These are phyloP conservation scores for Acanthamoeba rhysodes DNA, from an alignment of 208 protist species.

Conservation along the genomic window DNA sequence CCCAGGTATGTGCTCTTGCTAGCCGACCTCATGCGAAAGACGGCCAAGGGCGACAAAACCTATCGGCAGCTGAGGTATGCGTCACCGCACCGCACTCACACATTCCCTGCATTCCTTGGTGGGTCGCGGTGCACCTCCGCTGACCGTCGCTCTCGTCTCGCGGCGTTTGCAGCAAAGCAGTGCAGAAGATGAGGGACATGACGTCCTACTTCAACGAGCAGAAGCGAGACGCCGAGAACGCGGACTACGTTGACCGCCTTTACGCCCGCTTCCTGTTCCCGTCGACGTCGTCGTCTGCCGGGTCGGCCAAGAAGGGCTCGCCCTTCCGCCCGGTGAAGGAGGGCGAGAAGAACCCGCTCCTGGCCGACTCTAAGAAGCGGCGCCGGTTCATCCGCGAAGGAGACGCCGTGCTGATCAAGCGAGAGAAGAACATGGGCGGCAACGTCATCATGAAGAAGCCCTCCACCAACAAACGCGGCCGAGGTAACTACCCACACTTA, in stretches of 20 bases:
- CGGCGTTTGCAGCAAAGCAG: slow-evolving; percentile 23
- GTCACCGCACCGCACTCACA: neutral
- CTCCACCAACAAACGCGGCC: slow-evolving; percentile 7
- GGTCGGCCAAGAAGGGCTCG: slow-evolving; percentile 11
- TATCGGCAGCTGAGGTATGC: slow-evolving; percentile 1
- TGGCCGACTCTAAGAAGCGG: slow-evolving; percentile 44
- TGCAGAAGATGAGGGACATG: slow-evolving; percentile 64
- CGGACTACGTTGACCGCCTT: slow-evolving; percentile 36
- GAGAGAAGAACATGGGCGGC: slow-evolving; percentile 60
- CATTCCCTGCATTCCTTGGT: neutral
- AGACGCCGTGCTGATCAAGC: slow-evolving; percentile 28
- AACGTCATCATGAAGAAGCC: slow-evolving; percentile 70
- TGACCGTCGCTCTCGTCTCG: no score
- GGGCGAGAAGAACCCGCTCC: slow-evolving; percentile 48
- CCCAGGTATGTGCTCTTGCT: slow-evolving; percentile 44
- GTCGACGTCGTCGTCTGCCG: neutral
- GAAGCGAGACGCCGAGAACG: slow-evolving; percentile 70
- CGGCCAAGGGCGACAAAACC: neutral
- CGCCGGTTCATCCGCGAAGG: slow-evolving; percentile 41
- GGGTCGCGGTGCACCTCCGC: neutral
- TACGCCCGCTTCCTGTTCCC: slow-evolving; percentile 39
- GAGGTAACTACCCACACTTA: neutral
- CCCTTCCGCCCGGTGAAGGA: slow-evolving; percentile 34
- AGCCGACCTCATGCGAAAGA: slow-evolving; percentile 62
- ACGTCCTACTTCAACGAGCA: slow-evolving; percentile 63